These are phyloP conservation scores for Xylaria sp. DNA, from an alignment of 2,329 filamentous ascomycete genomes.

Conservation along the genomic window DNA sequence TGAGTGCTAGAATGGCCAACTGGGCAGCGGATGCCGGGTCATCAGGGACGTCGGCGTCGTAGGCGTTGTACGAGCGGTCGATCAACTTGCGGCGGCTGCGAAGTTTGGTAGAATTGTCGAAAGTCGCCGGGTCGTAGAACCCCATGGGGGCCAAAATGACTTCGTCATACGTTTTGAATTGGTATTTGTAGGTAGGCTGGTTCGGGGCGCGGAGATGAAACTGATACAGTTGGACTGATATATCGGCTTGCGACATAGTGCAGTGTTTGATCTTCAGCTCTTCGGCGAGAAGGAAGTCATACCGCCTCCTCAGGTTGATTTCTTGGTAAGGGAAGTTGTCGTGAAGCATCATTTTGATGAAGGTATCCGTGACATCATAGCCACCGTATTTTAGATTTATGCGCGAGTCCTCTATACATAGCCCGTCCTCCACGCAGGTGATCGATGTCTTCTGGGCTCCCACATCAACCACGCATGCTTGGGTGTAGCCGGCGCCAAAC, in stretches of 20 bases:
- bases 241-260: slow-evolving; percentile 88
- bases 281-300: slow-evolving; percentile 93
- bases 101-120: slow-evolving; percentile 85
- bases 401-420: slow-evolving; percentile 92
- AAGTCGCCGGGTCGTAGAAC: slow-evolving; percentile 89
- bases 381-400: slow-evolving; percentile 96
- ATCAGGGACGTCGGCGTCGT: slow-evolving; percentile 86
- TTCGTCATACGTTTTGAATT: slow-evolving; percentile 97
- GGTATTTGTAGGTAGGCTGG: slow-evolving; percentile 90
- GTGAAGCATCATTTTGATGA: slow-evolving; percentile 97
- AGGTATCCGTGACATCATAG: slow-evolving; percentile 90
- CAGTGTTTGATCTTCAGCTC: slow-evolving; percentile 95
- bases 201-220: slow-evolving; percentile 91
- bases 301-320: slow-evolving; percentile 88
- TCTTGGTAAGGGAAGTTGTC: slow-evolving; percentile 96
- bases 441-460: slow-evolving; percentile 98
- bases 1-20: slow-evolving; percentile 68
- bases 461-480: slow-evolving; percentile 93
- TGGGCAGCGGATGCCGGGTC: slow-evolving; percentile 90
- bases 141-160: slow-evolving; percentile 94
- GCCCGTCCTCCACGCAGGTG: slow-evolving; percentile 95
- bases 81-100: slow-evolving; percentile 81
- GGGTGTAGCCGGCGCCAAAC: slow-evolving; percentile 94
- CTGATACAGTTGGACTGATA: slow-evolving; percentile 87
- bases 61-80: slow-evolving; percentile 89